Evolutionary conservation across 108 stramenopile species (phyloP).

Genomic region (Conticribra guillardii): DNA sequence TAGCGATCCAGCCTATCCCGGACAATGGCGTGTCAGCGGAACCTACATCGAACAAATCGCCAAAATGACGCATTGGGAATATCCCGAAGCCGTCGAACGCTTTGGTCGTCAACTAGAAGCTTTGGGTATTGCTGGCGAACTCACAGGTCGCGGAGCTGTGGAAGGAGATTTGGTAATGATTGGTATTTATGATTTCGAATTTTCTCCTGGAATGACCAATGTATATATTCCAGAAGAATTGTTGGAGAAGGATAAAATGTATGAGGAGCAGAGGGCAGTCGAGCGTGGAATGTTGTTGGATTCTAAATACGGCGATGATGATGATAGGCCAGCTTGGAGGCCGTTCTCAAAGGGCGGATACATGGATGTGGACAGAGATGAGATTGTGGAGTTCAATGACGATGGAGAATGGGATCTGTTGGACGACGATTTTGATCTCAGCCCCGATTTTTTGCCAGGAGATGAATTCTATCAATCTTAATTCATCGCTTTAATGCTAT

Average conservation of each 20-base stretch:
- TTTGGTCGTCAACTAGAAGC: slow-evolving; percentile 91
- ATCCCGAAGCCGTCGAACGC: slow-evolving; percentile 89
- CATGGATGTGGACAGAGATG: slow-evolving; percentile 81
- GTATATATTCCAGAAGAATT: slow-evolving; percentile 87
- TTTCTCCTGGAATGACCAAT: slow-evolving; percentile 80
- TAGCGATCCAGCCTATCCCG: slow-evolving; percentile 87
- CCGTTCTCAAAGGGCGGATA: slow-evolving; percentile 83
- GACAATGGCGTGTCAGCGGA: slow-evolving; percentile 87
- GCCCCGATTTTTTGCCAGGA: slow-evolving; percentile 56
- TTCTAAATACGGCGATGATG: slow-evolving; percentile 53
- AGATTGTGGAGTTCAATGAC: slow-evolving; percentile 80
- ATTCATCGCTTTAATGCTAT: too few species aligned
- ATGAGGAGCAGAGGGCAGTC: slow-evolving; percentile 27
- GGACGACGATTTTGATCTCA: slow-evolving; percentile 67
- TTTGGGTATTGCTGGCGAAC: slow-evolving; percentile 78
- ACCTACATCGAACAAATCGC: slow-evolving; percentile 89
- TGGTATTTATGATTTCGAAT: slow-evolving; percentile 89
- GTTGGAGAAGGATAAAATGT: slow-evolving; percentile 70
- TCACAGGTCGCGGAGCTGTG: slow-evolving; percentile 74
- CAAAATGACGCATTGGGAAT: slow-evolving; percentile 95
- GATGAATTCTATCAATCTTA: slow-evolving; percentile 89
- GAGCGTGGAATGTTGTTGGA: slow-evolving; percentile 37
- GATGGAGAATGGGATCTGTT: slow-evolving; percentile 84
- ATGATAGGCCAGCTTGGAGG: slow-evolving; percentile 55
- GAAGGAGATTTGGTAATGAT: slow-evolving; percentile 94